Evolutionary conservation across 805 yeast species (phyloP).

Genomic region (Cyberlindnera maclurae): DNA sequence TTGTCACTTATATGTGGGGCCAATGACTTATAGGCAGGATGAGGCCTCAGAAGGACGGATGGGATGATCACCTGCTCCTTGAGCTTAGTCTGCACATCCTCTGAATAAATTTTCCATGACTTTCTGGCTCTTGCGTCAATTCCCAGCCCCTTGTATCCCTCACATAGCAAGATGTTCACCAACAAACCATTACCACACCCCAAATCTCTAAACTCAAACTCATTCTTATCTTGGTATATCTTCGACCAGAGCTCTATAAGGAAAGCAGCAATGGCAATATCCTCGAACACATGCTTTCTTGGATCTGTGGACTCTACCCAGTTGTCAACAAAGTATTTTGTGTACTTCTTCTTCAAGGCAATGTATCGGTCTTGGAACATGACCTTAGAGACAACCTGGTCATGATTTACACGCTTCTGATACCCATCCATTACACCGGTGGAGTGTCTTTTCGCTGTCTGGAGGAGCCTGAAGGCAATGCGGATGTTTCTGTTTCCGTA

Average conservation of each 20-base stretch:
- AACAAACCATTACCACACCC: slow-evolving; percentile 95
- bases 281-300: slow-evolving; percentile 92
- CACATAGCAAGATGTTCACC: slow-evolving; percentile 65
- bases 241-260: slow-evolving; percentile 78
- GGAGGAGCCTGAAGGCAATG: slow-evolving; percentile 72
- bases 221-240: slow-evolving; percentile 32
- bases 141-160: slow-evolving; percentile 79
- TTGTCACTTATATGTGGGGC: slow-evolving; percentile 53
- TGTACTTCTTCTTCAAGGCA: slow-evolving; percentile 72
- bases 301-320: slow-evolving; percentile 98
- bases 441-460: slow-evolving; percentile 80
- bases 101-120: slow-evolving; percentile 77
- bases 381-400: slow-evolving; percentile 73
- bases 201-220: slow-evolving; percentile 73
- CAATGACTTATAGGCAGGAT: slow-evolving; percentile 47
- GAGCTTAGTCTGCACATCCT: slow-evolving; percentile 47
- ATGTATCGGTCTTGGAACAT: slow-evolving; percentile 80
- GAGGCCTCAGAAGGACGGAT: slow-evolving; percentile 58
- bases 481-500: slow-evolving; percentile 61
- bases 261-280: slow-evolving; percentile 91
- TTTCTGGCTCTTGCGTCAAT: slow-evolving; percentile 86
- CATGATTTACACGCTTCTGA: slow-evolving; percentile 83
- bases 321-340: slow-evolving; percentile 60
- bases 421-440: slow-evolving; percentile 80
- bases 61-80: slow-evolving; percentile 84